Evolutionary conservation across 2,329 filamentous ascomycete genomes (phyloP), one percentile per base, ranked within the genome.

Genomic region (Penicillium brevicompactum): DNA sequence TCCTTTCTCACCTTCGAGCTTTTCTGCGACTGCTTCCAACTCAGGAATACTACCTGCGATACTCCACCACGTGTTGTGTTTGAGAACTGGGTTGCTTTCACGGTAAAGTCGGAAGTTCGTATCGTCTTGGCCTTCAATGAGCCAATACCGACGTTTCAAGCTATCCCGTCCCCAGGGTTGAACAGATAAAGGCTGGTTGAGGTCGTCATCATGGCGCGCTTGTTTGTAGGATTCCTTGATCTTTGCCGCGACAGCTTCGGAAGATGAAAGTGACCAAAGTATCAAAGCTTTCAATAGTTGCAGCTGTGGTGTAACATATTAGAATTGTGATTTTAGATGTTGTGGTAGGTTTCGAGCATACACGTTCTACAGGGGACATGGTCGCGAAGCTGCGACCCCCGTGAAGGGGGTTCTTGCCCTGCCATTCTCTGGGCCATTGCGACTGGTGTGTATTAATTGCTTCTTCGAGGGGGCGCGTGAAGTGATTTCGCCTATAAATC

Each of bases 101-200:
- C 94, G 85, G 73, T 99, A 99, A 43, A 99, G 84, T 59, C 94
- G 86, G 74, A 99, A 99, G 59, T 89, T 84, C 3, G 93, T 97
- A 74, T 99, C 92, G 66, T 97, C 93, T 63, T 91, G 85, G 11
- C 94, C 94, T 75, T 99, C 94, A 59, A 99, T 85, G 46, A 99
- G 80, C 79, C 89, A 99, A 75, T 97, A 99, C 56, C 92, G 87
- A 53, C 94, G 87, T 79, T 94, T 96, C 66, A 96, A 87, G 61
- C 90, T 91, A 71, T 96, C 92, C 11, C 85, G 84, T 8, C 92
- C 92, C 92, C 92, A 97, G 4, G 91, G 87, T 70, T 96, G 92
- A 44, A 96, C 90, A 1, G 91, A 92, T 34, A 95, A 81, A 8
- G 92, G 89, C 64, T 97, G 91, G 70, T 97, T 97, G 45, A 84